Evolutionary conservation across 352 stramenopile species (phyloP).

Genomic region (Phytophthora megakarya): DNA sequence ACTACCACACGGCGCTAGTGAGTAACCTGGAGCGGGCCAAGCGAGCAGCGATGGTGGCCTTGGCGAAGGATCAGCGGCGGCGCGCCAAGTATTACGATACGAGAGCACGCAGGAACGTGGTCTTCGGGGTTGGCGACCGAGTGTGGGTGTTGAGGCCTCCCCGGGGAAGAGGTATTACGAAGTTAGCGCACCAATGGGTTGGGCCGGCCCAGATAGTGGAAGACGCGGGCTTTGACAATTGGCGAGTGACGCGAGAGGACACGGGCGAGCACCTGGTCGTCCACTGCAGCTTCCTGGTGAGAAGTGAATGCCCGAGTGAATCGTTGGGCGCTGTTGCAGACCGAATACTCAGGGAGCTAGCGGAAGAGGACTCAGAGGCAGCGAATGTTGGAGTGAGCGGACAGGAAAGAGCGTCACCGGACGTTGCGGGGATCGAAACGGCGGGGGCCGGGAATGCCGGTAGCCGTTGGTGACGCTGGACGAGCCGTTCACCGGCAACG

Average conservation of each 20-base stretch:
- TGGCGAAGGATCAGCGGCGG: background rate
- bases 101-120: background rate
- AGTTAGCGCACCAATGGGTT: too few relatives aligned
- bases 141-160: slow-evolving; percentile 6
- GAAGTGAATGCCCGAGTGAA: too few relatives aligned
- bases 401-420: too few relatives aligned
- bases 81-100: slow-evolving; percentile 16
- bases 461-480: too few relatives aligned
- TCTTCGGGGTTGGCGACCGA: slow-evolving; percentile 1
- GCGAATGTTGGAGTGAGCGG: too few relatives aligned
- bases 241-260: background rate
- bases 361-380: too few relatives aligned
- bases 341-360: too few relatives aligned
- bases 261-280: background rate
- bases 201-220: background rate
- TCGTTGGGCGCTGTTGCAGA: too few relatives aligned
- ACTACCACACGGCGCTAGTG: background rate
- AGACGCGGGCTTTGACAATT: slow-evolving; percentile 5
- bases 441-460: too few relatives aligned
- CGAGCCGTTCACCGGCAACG: too few relatives aligned
- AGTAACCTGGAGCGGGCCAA: background rate
- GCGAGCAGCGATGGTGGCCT: background rate
- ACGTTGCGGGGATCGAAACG: too few relatives aligned
- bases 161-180: background rate
- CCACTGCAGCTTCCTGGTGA: too few relatives aligned